Conservation (phyloP, 75 land plant genomes). For the Pinus tabuliformis region DNA sequence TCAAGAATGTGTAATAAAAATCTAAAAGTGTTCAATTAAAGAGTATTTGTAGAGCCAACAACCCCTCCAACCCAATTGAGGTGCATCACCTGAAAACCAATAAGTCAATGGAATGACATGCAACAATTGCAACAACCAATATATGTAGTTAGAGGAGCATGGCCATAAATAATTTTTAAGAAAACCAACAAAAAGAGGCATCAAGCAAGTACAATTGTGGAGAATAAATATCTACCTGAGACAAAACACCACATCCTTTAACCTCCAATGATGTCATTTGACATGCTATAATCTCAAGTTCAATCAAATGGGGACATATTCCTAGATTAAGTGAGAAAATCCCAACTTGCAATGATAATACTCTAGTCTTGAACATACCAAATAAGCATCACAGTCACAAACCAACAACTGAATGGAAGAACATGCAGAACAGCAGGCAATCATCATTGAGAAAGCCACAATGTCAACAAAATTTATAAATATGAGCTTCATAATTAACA, state of each 20-base stretch:
- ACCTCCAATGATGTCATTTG: slow-evolving; percentile 75
- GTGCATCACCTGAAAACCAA: no score
- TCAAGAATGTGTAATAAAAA: no score
- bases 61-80: no score
- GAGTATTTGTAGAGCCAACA: no score
- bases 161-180: not conserved
- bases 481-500: not conserved
- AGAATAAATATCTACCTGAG: slow-evolving; percentile 67
- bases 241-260: slow-evolving; percentile 87
- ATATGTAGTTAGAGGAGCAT: not conserved
- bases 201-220: slow-evolving; percentile 73
- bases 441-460: no score
- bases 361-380: no score
- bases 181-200: slow-evolving; percentile 95
- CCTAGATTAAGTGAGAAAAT: slow-evolving; percentile 86
- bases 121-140: not conserved
- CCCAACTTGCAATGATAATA: slow-evolving; percentile 50
- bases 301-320: slow-evolving; percentile 83
- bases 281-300: slow-evolving; percentile 59
- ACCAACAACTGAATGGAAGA: no score
- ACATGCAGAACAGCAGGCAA: no score
- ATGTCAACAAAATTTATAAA: not conserved
- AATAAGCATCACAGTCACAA: no score
- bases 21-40: no score
- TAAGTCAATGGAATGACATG: no score